Evolutionary conservation across 1,284 basidiomycete genomes (phyloP), one percentile per base, ranked within the genome.

Genomic region (Coniophora puteana): DNA sequence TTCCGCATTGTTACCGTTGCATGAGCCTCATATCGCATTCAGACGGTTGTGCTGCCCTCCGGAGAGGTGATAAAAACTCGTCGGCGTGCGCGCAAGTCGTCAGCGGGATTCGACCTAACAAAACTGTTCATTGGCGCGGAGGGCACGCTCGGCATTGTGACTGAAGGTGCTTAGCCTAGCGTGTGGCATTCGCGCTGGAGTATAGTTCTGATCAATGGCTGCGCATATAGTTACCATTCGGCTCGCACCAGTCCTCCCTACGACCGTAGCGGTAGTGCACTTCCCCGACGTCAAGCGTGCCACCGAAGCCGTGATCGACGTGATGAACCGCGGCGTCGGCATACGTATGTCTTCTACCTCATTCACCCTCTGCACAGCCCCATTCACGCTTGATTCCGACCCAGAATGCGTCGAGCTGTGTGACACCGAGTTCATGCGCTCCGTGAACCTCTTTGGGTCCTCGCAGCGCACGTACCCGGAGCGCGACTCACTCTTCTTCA

Each of bases 41-140:
- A 92, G 83, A 94, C 89, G 0, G 86, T 93, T 6, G 93, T 96
- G 0, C 72, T 96, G 2, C 89, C 94, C 1, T 85, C 80, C 12
- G 94, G 94, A 2, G 81, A 96, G 57, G 86, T 97, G 13, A 93
- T 98, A 61, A 95, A 94, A 60, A 98, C 94, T 1, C 80, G 94
- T 3, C 74, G 80, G 29, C 69, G 90, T 26, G 86, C 94, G 0
- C 72, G 86, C 34, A 97, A 97, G 60, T 94, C 90, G 0, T 85
- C 89, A 0, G 92, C 92, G 0, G 94, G 94, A 2, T 93, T 91
- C 40, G 93, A 98, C 54, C 71, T 81, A 1, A 94, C 92, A 1
- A 93, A 94, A 53, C 63, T 97, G 13, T 97, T 97, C 66, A 88
- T 96, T 39, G 93, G 94, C n/a, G 89, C 93, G 0, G 94, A 98